phyloP scores from a whole-genome alignment of 2,329 filamentous ascomycete species.

The Aspergillus sp. region DNA sequence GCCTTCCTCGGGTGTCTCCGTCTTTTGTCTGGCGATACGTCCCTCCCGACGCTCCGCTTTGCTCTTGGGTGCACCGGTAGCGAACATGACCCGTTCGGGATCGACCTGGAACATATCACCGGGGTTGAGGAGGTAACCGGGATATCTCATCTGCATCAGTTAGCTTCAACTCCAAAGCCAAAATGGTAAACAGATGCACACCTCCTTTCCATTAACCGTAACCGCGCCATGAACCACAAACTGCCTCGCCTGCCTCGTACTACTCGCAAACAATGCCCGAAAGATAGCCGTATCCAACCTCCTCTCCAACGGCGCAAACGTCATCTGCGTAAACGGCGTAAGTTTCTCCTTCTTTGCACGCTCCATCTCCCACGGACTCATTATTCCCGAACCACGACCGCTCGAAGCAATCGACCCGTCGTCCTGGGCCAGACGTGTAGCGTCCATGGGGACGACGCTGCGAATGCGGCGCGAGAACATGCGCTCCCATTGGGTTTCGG shows the following conservation, averaged over 20 bases:
- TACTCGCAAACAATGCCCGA: constrained; percentile 88
- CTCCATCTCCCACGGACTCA: constrained; percentile 14
- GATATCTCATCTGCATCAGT: constrained; percentile 69
- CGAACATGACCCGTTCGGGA: constrained; percentile 76
- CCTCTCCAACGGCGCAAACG: constrained; percentile 83
- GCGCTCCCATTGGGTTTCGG: constrained; percentile 86
- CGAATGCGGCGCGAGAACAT: constrained; percentile 80
- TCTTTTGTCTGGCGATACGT: constrained; percentile 22
- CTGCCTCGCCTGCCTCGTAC: constrained; percentile 83
- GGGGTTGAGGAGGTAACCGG: constrained; percentile 89
- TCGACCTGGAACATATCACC: constrained; percentile 98
- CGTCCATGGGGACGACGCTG: constrained; percentile 79
- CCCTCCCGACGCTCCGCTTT: constrained; percentile 32
- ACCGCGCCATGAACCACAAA: constrained; percentile 91
- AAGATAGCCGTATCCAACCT: constrained; percentile 92
- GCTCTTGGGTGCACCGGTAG: constrained; percentile 69
- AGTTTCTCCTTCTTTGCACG: not conserved
- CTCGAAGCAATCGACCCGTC: constrained; percentile 79
- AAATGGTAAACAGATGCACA: constrained; percentile 31
- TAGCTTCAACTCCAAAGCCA: not conserved
- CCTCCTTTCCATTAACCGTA: constrained; percentile 94
- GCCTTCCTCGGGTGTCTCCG: constrained; percentile 16
- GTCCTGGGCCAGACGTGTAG: constrained; percentile 66
- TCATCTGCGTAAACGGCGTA: constrained; percentile 95
- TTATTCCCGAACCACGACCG: constrained; percentile 71